Percentiles rank a stretch among this genome's conserved stretches.
These are phyloP conservation scores for Iris macrosiphon DNA, from an alignment of 106 monocot genomes.

Conservation along the genomic window DNA sequence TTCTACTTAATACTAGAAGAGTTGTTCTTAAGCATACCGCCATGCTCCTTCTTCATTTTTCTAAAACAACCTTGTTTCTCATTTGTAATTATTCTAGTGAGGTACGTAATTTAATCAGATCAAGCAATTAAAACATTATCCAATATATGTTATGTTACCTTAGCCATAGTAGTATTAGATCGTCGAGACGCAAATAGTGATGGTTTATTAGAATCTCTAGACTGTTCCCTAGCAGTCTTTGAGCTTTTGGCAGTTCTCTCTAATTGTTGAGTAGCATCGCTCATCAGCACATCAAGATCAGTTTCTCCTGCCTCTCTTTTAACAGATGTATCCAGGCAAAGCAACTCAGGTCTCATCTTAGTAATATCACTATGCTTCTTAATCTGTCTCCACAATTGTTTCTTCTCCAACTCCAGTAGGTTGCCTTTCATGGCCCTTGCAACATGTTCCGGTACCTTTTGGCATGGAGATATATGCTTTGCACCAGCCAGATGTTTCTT, in stretches of 20 bases:
- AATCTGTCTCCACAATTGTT: constrained; percentile 2
- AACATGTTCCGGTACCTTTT: constrained; percentile 25
- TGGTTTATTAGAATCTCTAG: too few relatives aligned
- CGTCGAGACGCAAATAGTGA: background rate
- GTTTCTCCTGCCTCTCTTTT: background rate
- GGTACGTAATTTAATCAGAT: too few relatives aligned
- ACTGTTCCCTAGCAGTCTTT: background rate
- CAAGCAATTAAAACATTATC: too few relatives aligned
- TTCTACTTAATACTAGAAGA: too few relatives aligned
- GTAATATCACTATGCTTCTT: background rate
- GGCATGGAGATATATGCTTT: constrained; percentile 13
- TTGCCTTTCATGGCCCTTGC: constrained; percentile 15
- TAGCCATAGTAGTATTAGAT: background rate
- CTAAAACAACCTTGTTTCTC: too few relatives aligned
- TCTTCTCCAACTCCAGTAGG: constrained; percentile 7
- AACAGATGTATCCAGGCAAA: background rate
- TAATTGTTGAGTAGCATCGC: background rate
- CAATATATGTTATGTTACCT: too few relatives aligned
- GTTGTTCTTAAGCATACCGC: too few relatives aligned
- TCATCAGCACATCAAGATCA: background rate
- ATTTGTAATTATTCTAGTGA: too few relatives aligned
- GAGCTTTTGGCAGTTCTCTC: background rate
- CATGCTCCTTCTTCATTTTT: too few relatives aligned
- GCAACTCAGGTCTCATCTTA: background rate
- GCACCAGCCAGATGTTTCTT: constrained; percentile 45